Base-by-base conservation (phyloP, 805 yeast genomes). In the Pichia nakasei region DNA sequence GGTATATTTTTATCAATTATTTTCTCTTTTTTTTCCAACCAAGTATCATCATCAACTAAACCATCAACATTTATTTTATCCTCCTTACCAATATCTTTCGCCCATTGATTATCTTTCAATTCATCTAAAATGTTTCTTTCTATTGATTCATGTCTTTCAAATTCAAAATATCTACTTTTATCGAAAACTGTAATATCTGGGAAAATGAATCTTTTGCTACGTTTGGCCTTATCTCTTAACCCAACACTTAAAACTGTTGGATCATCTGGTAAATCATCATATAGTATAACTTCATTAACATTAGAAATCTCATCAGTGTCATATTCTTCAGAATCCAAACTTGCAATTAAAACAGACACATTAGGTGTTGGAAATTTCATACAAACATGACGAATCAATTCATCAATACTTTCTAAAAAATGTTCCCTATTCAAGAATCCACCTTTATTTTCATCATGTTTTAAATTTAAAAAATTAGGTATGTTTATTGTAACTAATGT, bases 311-410 rank as follows among this genome's bases (percentile, higher is more conserved):
- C 35, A 37, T 46, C 34, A 24, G 48, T 38, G 8, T 58, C 58
- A n/a, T 56, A 53, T 3, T 52, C 49, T 3, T 45, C 45, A 2
- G 52, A 33, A 3, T 66, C 58, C 4, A 56, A 52, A 11, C 81
- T 68, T 0, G 88, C 76, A 46, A 78, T 66, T 2, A 86, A 59
- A 2, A 88, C 63, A 2, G 87, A 67, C 44, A 72, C 73, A 47
- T 76, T 74, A 0, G 96, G 95, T 0, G 89, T 70, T 1, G 96
- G 96, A 12, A 84, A 59, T 43, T 75, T 77, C 32, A 84, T 72
- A n/a, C 84, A 48, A 4, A 84, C 68, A 18, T 69, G 68, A 42
- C 82, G 67, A 11, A 85, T 47, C 15, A 65, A 48, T 2, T 48
- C 45, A 48, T 70, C 73, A 41, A 63, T 52, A 33, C 52, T 44